Base-by-base conservation (phyloP, 345 rosid genomes). In the Gossypium mustelinum region DNA sequence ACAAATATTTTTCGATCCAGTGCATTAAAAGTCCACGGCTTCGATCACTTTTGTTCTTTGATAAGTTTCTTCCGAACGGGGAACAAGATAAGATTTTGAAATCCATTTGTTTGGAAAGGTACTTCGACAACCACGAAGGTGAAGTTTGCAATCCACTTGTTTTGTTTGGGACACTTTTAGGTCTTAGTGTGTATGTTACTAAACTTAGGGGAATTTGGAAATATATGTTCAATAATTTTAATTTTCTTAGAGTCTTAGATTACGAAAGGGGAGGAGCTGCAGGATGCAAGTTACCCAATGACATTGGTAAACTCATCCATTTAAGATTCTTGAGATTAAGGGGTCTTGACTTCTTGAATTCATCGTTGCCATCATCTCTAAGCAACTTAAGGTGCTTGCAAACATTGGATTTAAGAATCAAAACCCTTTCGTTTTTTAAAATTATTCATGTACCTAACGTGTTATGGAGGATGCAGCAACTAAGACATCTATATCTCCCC, bases 251-350 rank as follows among this genome's bases (percentile, higher is more conserved):
- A 61, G 77, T 85, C 7, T 25, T 86, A 17, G 79, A 84, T 62
- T 72, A 82, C 0, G 83, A 73, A 11, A 3, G 22, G 1, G 51
- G 62, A 10, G 2, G 50, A 14, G 0, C 4, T 9, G 29, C 41
- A 1, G 2, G 43, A 17, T 54, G 18, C 7, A 76, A 50, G 18
- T 14, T 85, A 29, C 83, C 78, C 0, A 56, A 66, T 62, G 75
- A 10, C 20, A 73, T 83, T 7, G 84, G 86, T 0, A 62, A 71
- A 7, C 80, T 88, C 58, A 78, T 83, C 17, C 87, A 81, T 39
- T 71, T 84, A 51, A 77, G 79, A 68, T 81, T 75, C 70, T 67
- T 79, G 52, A 64, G 79, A 51, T 44, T 81, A 50, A 60, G 70
- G 11, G 51, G 16, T 7, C 3, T 34, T 8, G 0, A 5, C 1